Evolutionary conservation across 2,329 filamentous ascomycete genomes (phyloP).

Genomic region (Cladophialophora carrionii): DNA sequence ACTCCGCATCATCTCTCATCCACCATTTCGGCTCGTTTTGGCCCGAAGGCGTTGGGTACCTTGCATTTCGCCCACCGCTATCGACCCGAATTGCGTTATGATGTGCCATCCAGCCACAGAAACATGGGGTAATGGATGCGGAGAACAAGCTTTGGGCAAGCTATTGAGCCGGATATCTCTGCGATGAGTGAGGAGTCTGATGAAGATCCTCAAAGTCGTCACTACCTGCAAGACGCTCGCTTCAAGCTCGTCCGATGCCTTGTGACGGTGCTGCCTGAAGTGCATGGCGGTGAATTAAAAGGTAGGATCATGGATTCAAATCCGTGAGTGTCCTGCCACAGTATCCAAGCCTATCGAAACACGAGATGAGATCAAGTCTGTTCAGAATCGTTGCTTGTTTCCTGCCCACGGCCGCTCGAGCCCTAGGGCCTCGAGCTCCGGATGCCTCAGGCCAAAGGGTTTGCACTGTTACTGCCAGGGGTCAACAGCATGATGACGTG

Average conservation of each 20-base stretch:
- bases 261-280: not conserved
- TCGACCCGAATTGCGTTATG: not conserved
- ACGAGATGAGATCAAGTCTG: not conserved
- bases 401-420: not conserved
- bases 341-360: not conserved
- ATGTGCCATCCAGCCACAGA: constrained; percentile 3
- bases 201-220: constrained; percentile 34
- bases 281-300: not conserved
- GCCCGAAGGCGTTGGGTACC: not conserved
- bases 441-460: not conserved
- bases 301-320: not conserved
- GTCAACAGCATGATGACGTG: not conserved
- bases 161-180: not conserved
- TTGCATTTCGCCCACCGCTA: not conserved
- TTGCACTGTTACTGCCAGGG: not conserved
- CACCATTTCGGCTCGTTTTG: not conserved
- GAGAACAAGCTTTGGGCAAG: constrained; percentile 9
- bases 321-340: not conserved
- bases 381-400: not conserved
- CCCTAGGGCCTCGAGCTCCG: not conserved
- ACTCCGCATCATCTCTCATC: not conserved
- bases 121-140: constrained; percentile 14
- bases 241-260: not conserved
- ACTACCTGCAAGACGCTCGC: constrained; percentile 24
- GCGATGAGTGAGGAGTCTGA: constrained; percentile 9